Conservation (phyloP, 1,284 basidiomycete species). For the Pascua sp. region DNA sequence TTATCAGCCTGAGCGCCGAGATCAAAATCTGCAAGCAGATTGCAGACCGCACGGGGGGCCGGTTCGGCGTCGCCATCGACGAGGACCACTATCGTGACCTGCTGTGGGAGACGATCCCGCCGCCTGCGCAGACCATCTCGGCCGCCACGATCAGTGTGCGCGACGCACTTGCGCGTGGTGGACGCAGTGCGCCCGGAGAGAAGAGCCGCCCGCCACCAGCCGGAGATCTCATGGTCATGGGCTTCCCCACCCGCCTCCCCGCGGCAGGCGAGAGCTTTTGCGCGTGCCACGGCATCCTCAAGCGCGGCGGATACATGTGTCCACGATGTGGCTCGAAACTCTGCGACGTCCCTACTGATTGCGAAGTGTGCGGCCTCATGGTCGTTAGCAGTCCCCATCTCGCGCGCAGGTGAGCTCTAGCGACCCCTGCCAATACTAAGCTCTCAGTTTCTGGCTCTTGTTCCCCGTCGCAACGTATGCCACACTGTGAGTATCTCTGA, state of each 20-base stretch:
- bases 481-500: slow-evolving; percentile 14
- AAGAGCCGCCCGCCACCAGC: slow-evolving; percentile 55
- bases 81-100: slow-evolving; percentile 95
- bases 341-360: slow-evolving; percentile 98
- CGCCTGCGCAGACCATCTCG: slow-evolving; percentile 69
- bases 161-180: slow-evolving; percentile 55
- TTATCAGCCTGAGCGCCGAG: slow-evolving; percentile 90
- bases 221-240: slow-evolving; percentile 97
- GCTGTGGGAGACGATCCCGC: slow-evolving; percentile 91
- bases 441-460: slow-evolving; percentile 45
- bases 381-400: slow-evolving; percentile 96
- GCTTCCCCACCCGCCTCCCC: slow-evolving; percentile 88
- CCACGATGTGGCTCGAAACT: slow-evolving; percentile 88
- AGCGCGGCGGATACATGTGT: slow-evolving; percentile 87
- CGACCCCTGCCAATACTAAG: not conserved
- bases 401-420: slow-evolving; percentile 73
- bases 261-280: slow-evolving; percentile 79
- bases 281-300: slow-evolving; percentile 87
- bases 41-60: slow-evolving; percentile 81
- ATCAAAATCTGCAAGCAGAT: slow-evolving; percentile 95
- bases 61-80: slow-evolving; percentile 92
- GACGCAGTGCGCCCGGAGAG: slow-evolving; percentile 25
- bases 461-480: slow-evolving; percentile 41
- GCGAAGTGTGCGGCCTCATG: slow-evolving; percentile 94
- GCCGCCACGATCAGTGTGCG: slow-evolving; percentile 34